Evolutionary conservation across 768 basidiomycete species (phyloP), one percentile per base, ranked within the genome.

Genomic region (Leccinum fibrillosum): DNA sequence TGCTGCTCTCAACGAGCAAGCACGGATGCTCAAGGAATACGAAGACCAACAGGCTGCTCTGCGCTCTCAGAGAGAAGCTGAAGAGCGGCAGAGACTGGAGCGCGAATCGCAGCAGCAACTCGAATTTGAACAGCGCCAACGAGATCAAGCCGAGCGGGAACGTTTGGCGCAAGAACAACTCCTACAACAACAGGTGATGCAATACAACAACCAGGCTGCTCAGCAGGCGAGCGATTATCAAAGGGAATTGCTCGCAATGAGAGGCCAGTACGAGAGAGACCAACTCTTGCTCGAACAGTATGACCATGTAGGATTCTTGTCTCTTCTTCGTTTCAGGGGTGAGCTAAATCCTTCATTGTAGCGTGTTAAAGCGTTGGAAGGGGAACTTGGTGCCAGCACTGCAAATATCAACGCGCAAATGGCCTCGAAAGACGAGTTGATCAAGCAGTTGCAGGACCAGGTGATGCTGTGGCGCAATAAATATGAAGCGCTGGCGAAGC

Each of bases 231-330:
- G 83, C 54, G 94, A 98, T 59, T 81, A 95, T 47, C 94, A 99
- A 73, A 81, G 91, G 53, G 90, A 98, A 72, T 77, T 98, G 51
- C 82, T 98, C 50, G 92, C 83, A 10, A 90, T 98, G 90, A 80
- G 94, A 49, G 94, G 97, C 0, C 97, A 98, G 70, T 99, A 94
- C 70, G 97, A 99, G 75, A 85, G 97, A 12, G 96, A 99, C 67
- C 97, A 99, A 71, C 89, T 99, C 64, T 85, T 99, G 73, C 79
- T 99, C 54, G 96, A 98, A 73, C 94, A 98, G 66, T 99, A 99
- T 67, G 97, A 99, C 70, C 83, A 89, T 44, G 94, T 96, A 74
- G 3, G 63, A 47, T 19, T 44, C 28, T n/a, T 58, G 39, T 48
- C 21, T 49, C 39, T 56, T n/a, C 42, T 21, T 61, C 12, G 5